These are phyloP conservation scores for Withania somnifera DNA, from an alignment of 305 asterid species.

Conservation along the genomic window DNA sequence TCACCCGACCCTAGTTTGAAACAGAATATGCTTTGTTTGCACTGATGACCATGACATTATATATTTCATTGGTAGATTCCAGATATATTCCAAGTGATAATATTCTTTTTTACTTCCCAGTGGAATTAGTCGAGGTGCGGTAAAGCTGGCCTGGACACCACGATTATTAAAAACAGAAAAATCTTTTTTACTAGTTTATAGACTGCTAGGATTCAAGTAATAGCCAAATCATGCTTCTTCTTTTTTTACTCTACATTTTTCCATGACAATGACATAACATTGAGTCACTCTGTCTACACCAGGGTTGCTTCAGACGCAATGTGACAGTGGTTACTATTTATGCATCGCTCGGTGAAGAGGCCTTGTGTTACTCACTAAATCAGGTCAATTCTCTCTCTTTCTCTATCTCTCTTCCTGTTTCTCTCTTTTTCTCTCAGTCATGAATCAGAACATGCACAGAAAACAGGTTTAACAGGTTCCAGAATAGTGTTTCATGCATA, in stretches of 20 bases:
- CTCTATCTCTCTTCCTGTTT: neutral
- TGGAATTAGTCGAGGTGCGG: too few species aligned
- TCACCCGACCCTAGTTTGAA: neutral
- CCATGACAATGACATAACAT: neutral
- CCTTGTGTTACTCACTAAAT: constrained; percentile 84
- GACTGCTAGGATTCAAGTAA: neutral
- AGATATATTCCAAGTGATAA: neutral
- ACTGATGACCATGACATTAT: neutral
- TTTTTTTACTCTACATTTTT: neutral
- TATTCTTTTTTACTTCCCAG: neutral
- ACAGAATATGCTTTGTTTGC: neutral
- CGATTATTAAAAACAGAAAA: too few species aligned
- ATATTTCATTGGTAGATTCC: neutral
- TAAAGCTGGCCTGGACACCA: too few species aligned
- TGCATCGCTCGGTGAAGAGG: constrained; percentile 96
- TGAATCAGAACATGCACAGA: neutral
- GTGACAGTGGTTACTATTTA: constrained; percentile 92
- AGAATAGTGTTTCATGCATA: neutral
- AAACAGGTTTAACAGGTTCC: neutral
- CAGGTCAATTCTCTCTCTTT: constrained; percentile 53
- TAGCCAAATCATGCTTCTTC: neutral
- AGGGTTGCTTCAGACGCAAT: constrained; percentile 96
- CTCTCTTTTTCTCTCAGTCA: neutral
- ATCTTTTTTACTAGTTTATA: neutral
- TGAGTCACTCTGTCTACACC: constrained; percentile 17